Base-by-base conservation (phyloP, 2,329 filamentous ascomycete species). In the Aspergillus arachidicola region DNA sequence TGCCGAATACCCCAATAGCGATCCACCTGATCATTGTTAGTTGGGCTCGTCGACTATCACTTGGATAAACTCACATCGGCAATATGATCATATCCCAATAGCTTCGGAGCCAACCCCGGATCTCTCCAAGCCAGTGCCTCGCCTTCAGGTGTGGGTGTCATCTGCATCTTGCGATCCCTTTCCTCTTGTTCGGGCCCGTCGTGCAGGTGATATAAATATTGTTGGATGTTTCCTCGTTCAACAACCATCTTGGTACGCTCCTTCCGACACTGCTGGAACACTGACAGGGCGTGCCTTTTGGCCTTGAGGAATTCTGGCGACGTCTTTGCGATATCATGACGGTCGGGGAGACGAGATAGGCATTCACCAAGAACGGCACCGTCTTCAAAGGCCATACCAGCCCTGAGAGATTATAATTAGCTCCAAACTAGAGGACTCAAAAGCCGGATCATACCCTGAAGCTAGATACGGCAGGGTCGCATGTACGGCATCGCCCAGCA, bases 391-490 rank as follows among this genome's bases (percentile, higher is more conserved):
- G 84, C 83, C 86, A 88, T 88, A 2, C 86, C 86, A 0, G 86
- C 86, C 2, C 85, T 81, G 10, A n/a, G 38, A 2, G 64, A 72
- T 7, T 4, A 14, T 16, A 19, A 3, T 69, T 53, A 67, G 59
- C 19, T 26, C 19, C 55, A 32, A 10, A 12, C 4, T 23, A 16
- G 2, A 10, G 7, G 10, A 3, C 12, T n/a, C n/a, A 41, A 55
- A 21, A 62, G 38, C 6, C 1, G 16, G 19, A 41, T 41, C 60
- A 19, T 68, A 75, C 74, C 75, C 82, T 7, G 77, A 81, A 2
- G 86, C 85, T 0, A 88, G 78, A 69, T 90, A 90, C 0, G 88
- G 88, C 0, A 90, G 78, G 0, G 86, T 89, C 0, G 88, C 87
- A 65, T 90, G 87, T 2, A 87, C 86, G 0, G 87, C 85, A 68